These are phyloP conservation scores for Dillenia suffruticosa DNA, from an alignment of 164 flowering plant genomes.

Conservation along the genomic window DNA sequence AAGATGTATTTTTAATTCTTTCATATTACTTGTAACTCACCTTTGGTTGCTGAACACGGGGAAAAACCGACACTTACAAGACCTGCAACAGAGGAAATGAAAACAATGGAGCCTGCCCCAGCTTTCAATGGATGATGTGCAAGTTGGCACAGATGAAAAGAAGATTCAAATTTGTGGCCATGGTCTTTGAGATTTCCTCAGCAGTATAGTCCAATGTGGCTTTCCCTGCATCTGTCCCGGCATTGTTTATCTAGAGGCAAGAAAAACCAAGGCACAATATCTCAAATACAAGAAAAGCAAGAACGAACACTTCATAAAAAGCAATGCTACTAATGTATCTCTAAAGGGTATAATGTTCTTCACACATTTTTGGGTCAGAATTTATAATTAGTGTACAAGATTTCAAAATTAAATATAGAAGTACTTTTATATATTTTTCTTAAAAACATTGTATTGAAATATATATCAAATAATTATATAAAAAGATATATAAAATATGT, in stretches of 20 bases:
- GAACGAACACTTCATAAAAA: background rate
- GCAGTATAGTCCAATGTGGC: conserved; percentile 46
- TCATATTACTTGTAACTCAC: conserved; percentile 13
- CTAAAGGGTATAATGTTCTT: no score
- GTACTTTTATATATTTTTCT: no score
- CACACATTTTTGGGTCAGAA: no score
- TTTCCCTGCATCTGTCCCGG: conserved; percentile 44
- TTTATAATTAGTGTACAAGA: no score
- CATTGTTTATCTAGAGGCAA: conserved; percentile 57
- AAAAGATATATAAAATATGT: no score
- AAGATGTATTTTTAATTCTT: no score
- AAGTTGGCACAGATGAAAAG: conserved; percentile 67
- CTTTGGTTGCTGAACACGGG: conserved; percentile 62
- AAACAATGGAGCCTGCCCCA: conserved; percentile 63
- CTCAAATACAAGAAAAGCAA: background rate
- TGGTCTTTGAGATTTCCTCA: conserved; percentile 43
- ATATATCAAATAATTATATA: no score
- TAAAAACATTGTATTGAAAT: no score
- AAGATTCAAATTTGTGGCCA: conserved; percentile 65
- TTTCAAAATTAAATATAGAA: no score
- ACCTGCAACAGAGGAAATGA: conserved; percentile 78
- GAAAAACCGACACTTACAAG: conserved; percentile 29
- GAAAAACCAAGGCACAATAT: background rate
- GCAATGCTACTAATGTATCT: no score
- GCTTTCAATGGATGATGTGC: conserved; percentile 69